These are phyloP conservation scores for Claviceps cyperi DNA, from an alignment of 2,329 filamentous ascomycete species.

Conservation along the genomic window DNA sequence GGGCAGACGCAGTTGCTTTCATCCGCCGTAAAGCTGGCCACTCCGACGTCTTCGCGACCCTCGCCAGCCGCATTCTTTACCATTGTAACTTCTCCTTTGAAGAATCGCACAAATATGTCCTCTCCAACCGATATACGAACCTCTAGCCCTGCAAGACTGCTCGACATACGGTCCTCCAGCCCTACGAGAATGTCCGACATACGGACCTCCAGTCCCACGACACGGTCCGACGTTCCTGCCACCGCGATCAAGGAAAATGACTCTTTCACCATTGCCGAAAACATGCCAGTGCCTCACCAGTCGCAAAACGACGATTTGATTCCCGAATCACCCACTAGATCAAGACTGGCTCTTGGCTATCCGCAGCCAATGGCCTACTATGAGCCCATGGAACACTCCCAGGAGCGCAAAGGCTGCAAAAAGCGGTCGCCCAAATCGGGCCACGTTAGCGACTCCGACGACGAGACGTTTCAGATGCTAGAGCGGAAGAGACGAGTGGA, in stretches of 20 bases:
- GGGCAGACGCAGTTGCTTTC: conserved; percentile 38
- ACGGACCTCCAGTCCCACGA: conserved; percentile 27
- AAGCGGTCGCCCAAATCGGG: conserved; percentile 12
- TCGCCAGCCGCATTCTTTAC: conserved; percentile 35
- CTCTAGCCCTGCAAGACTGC: conserved; percentile 25
- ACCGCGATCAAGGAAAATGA: conserved; percentile 12
- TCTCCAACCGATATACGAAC: conserved; percentile 27
- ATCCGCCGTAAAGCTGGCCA: conserved; percentile 32
- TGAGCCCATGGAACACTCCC: conserved; percentile 31
- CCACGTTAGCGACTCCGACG: conserved; percentile 19
- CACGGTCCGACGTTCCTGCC: conserved; percentile 17
- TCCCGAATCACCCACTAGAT: conserved; percentile 22
- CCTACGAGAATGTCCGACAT: conserved; percentile 20
- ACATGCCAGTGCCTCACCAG: conserved; percentile 14
- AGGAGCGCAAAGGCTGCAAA: conserved; percentile 21
- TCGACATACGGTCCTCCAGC: conserved; percentile 25
- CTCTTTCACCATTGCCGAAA: conserved; percentile 8
- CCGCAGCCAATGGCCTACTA: conserved; percentile 26
- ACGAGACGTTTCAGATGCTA: conserved; percentile 18
- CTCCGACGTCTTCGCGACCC: conserved; percentile 43
- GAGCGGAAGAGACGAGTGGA: conserved; percentile 24
- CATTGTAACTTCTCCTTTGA: conserved; percentile 32
- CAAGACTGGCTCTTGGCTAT: conserved; percentile 11
- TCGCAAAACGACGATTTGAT: conserved; percentile 18
- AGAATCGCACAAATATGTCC: conserved; percentile 31